Base-by-base conservation (phyloP, 805 yeast genomes). In the Kregervanrija delftensis region DNA sequence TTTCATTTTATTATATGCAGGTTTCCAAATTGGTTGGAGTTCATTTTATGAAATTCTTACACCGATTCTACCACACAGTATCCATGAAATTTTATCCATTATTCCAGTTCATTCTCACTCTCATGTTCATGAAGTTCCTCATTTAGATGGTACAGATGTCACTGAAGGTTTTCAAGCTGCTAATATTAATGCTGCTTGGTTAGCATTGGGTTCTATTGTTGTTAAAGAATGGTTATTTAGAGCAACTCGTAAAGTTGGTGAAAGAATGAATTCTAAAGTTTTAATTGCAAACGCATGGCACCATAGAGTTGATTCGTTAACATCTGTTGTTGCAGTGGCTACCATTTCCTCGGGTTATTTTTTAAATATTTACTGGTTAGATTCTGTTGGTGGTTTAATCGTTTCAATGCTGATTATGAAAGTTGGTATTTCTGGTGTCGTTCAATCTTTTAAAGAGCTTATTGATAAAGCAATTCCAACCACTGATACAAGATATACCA, bases 211-310 rank as follows among this genome's bases (percentile, higher is more conserved):
- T 1, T 87, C 96, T 1, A 87, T 93, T 48, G 77, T 73, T 3
- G 76, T 89, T 35, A 93, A 93, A 60, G 99, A 93, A 63, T 78
- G 95, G 76, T 77, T 93, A 36, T 93, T 79, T 65, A 79, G 79
- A 47, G 85, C 87, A 11, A 93, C 99, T 0, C 74, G 82, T 65
- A 78, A 79, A 49, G 79, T 93, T 16, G 99, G 97, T 1, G 70
- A 72, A 40, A 69, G 75, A 49, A 76, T 87, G 30, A 85, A 86
- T 58, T 88, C 96, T 0, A 87, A 88, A 50, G 98, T 93, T 3
- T 72, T 93, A 40, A 80, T 87, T 41, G 99, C 99, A 4, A 93
- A 93, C 59, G 99, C 99, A 3, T 93, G 99, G 98, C 99, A 93
- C 63, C 99, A 93, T 60, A 74, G 99, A 50, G 93, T 91, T 10